phyloP scores from a whole-genome alignment of 1,139 yeast genomes.

The Pichia terricola region DNA sequence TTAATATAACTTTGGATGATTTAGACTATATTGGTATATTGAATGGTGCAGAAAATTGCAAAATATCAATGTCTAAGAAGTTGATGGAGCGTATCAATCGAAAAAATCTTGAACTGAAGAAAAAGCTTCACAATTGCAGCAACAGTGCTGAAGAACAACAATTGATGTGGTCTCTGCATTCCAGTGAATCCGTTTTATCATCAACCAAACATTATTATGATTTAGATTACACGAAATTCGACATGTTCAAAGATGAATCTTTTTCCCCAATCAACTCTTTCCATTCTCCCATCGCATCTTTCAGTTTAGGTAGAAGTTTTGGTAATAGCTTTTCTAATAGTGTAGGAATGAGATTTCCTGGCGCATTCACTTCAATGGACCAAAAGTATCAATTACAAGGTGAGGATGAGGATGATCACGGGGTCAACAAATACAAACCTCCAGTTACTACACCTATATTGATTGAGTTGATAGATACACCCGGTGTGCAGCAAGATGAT shows the following conservation, averaged over 20 bases:
- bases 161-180: background rate
- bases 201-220: conserved; percentile 20
- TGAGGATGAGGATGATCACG: background rate
- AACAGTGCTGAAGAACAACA: background rate
- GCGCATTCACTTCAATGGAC: background rate
- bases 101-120: background rate
- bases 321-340: conserved; percentile 7
- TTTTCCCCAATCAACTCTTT: conserved; percentile 12
- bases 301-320: conserved; percentile 5
- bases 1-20: conserved; percentile 27
- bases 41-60: conserved; percentile 5
- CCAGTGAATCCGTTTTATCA: conserved; percentile 1
- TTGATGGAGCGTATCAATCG: background rate
- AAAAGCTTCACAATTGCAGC: background rate
- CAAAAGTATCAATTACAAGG: background rate
- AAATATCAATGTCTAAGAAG: background rate
- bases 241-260: conserved; percentile 12
- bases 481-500: conserved; percentile 53
- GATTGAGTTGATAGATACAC: conserved; percentile 64
- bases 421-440: conserved; percentile 21
- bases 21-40: conserved; percentile 16
- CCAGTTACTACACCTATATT: conserved; percentile 50
- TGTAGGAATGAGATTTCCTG: conserved; percentile 6
- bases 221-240: conserved; percentile 18
- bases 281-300: conserved; percentile 16